Evolutionary conservation across 805 yeast species (phyloP), one percentile per base, ranked within the genome.

Genomic region (Candida maltosa): DNA sequence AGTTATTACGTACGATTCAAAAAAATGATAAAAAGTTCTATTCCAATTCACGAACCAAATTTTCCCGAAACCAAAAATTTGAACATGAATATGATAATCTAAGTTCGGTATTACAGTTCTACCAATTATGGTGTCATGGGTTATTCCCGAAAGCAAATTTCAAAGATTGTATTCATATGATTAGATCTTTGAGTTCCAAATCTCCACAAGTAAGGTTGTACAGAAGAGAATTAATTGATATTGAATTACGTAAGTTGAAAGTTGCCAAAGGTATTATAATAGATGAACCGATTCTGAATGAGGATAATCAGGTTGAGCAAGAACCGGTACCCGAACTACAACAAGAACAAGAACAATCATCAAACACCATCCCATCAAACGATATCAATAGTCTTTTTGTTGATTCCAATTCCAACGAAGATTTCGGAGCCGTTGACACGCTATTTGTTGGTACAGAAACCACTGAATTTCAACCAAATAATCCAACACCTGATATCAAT

Each of bases 111-210:
- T 44, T 67, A 22, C 68, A 65, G 46, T 67, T 65, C 46, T 67
- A 67, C 47, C 71, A 67, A 42, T 49, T 67, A 17, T 67, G 73
- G 73, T 67, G 72, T 45, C 72, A 67, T 37, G 63, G 69, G 1
- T 62, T 87, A 25, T 87, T 73, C 51, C 95, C 96, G 4, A 84
- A 83, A 60, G 87, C 93, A 11, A 80, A 76, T 42, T 85, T 88
- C 45, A 65, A 66, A 31, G 94, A 86, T 54, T 80, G 88, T 48
- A 59, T 83, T 1, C 64, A 69, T 16, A 57, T 82, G 45, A 57
- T 80, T 32, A 65, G 71, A 26, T 58, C 67, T 11, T 67, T 77
- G 27, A 80, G 84, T 10, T 58, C 52, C 17, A 54, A 56, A 55
- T 42, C 72, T 16, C 56, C 62, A 12, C 58, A 55, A 10, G 56